Base-by-base conservation (phyloP, 768 basidiomycete genomes). In the Hysterangium stoloniferum region DNA sequence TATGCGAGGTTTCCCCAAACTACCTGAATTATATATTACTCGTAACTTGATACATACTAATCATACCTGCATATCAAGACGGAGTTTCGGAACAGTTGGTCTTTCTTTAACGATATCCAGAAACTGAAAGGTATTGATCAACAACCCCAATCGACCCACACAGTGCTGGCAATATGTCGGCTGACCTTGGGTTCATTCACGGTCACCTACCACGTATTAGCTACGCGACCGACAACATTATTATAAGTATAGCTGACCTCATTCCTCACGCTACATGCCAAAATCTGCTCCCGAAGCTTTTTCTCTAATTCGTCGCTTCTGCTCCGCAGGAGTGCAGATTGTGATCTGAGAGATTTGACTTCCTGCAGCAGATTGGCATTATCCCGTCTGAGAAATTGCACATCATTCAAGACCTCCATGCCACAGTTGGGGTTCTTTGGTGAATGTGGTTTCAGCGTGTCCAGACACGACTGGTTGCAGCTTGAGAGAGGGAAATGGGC, bases 221-320 rank as follows among this genome's bases (percentile, higher is more conserved):
- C n/a, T n/a, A n/a, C n/a, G n/a, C n/a, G n/a, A n/a, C n/a, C n/a
- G n/a, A n/a, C n/a, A n/a, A n/a, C n/a, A n/a, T n/a, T n/a, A n/a
- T n/a, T n/a, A n/a, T n/a, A n/a, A n/a, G n/a, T n/a, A n/a, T n/a
- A n/a, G n/a, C n/a, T n/a, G n/a, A n/a, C n/a, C n/a, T n/a, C n/a
- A n/a, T n/a, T n/a, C n/a, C n/a, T n/a, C n/a, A n/a, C n/a, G n/a
- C n/a, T n/a, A n/a, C n/a, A n/a, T n/a, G n/a, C n/a, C n/a, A n/a
- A n/a, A n/a, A n/a, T n/a, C n/a, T n/a, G n/a, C n/a, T 37, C 47
- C 7, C 33, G 33, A 25, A 48, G 47, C 17, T 38, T 48, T n/a
- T 36, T 48, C 24, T 48, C 47, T 22, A 48, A 25, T 19, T 48
- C 47, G 34, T 38, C 47, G 29, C 47, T 48, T 19, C 47, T 35